These are phyloP conservation scores for Fusarium sp. DNA, from an alignment of 2,329 filamentous ascomycete species.

Conservation along the genomic window DNA sequence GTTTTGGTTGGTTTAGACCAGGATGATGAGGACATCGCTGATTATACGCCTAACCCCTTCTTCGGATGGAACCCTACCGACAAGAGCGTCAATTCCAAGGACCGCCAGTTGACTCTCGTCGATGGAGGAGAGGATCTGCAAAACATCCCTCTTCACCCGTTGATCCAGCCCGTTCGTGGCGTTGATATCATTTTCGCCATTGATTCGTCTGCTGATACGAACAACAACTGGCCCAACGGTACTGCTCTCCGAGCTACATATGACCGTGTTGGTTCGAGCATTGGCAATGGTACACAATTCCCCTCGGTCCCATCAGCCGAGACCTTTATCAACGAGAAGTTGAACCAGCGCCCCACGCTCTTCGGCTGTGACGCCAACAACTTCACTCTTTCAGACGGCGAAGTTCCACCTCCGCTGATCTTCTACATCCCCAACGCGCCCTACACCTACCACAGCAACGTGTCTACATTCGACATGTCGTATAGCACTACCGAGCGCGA, in stretches of 20 bases:
- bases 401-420: constrained; percentile 67
- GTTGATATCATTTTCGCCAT: constrained; percentile 71
- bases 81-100: constrained; percentile 54
- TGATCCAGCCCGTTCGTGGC: constrained; percentile 55
- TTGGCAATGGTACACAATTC: constrained; percentile 64
- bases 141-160: constrained; percentile 80
- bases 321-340: constrained; percentile 65
- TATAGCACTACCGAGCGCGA: constrained; percentile 75
- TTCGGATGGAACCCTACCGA: constrained; percentile 56
- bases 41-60: constrained; percentile 69
- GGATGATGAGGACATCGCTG: constrained; percentile 76
- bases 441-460: constrained; percentile 79
- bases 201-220: constrained; percentile 70
- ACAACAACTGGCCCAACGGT: constrained; percentile 66
- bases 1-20: constrained; percentile 64
- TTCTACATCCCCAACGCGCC: constrained; percentile 85
- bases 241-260: constrained; percentile 66
- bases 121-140: constrained; percentile 83
- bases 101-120: constrained; percentile 71
- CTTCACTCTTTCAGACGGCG: constrained; percentile 49
- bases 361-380: constrained; percentile 69
- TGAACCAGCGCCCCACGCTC: constrained; percentile 69
- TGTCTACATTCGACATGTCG: constrained; percentile 75
- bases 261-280: constrained; percentile 56
- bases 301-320: constrained; percentile 63